Base-by-base conservation (phyloP, 768 basidiomycete genomes). In the Auriscalpium orientale region DNA sequence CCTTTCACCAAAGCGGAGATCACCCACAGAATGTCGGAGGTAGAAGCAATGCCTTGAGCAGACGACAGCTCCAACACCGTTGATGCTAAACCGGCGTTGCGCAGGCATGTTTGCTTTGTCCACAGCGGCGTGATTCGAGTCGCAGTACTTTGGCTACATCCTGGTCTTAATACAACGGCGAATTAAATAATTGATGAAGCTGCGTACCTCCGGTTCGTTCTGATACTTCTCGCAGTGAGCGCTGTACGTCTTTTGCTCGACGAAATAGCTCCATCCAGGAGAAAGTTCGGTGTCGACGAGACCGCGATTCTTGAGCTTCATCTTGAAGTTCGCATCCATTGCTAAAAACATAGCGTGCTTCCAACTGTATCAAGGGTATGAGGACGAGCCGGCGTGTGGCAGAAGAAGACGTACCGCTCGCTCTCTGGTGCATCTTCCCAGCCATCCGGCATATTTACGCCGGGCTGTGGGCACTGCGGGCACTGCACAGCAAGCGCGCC, bases 1-100 rank as follows among this genome's bases (percentile, higher is more conserved):
- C 71, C 62, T 47, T 59, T 72, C 71, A 0, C 71, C 71, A 49
- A 64, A 64, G 44, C 69, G 70, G 5, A 71, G 55, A 55, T 72
- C 70, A 2, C 65, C 70, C 8, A 68, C 56, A 1, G 68, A 66
- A 12, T 58, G 58, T 16, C 60, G 54, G 35, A 58, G 53, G 28
- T 67, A 54, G 49, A 68, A 48, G 15, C 21, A 20, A 13, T 48
- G 47, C 15, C 47, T 9, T 9, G 21, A 20, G 22, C 47, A 48
- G 47, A 48, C 47, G 15, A 22, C 21, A 16, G 47, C 21, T 11
- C 47, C 47, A 8, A 48, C 22, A 8, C 47, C 47, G 22, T 20
- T 22, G 21, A 20, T 28, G 7, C 7, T 20, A 33, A 22, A 48
- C 22, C 47, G 21, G 15, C 21, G 21, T 13, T 28, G 28, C 4